phyloP scores from a whole-genome alignment of 495 filamentous ascomycete species.

The Talaromyces borbonicus region DNA sequence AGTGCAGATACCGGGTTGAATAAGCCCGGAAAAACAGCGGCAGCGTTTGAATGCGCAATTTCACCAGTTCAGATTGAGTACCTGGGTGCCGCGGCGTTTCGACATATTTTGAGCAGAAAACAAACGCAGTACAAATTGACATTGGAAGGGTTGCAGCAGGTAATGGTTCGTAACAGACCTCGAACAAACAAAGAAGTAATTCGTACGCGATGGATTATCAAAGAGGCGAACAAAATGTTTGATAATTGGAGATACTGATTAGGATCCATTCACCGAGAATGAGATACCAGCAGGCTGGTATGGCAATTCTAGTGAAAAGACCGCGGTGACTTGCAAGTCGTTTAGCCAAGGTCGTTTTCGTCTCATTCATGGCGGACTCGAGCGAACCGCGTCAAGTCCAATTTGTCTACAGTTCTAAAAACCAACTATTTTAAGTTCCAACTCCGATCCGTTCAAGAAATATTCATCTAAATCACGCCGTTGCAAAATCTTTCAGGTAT shows the following conservation, averaged over 20 bases:
- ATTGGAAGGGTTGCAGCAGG: constrained; percentile 51
- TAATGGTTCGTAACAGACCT: constrained; percentile 24
- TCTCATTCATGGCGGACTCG: too few species aligned
- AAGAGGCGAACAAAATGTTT: constrained; percentile 25
- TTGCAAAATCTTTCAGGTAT: constrained; percentile 48
- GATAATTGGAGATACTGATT: constrained; percentile 31
- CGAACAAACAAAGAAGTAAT: constrained; percentile 19
- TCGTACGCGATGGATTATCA: constrained; percentile 23
- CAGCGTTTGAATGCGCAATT: constrained; percentile 46
- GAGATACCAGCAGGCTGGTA: too few species aligned
- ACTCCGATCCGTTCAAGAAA: too few species aligned
- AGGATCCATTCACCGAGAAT: neutral
- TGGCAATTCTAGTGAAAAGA: too few species aligned
- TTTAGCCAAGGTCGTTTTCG: too few species aligned
- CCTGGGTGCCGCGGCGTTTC: constrained; percentile 58
- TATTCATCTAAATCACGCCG: neutral
- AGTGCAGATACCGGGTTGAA: neutral
- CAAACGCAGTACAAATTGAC: constrained; percentile 55
- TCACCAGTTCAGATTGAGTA: constrained; percentile 58
- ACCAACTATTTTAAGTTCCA: too few species aligned
- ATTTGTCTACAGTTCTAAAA: too few species aligned
- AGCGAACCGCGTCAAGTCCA: too few species aligned
- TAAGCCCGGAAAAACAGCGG: neutral
- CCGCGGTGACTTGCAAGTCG: too few species aligned
- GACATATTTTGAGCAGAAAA: constrained; percentile 51